These are phyloP conservation scores for Sclerotinia glacialis DNA, from an alignment of 2,329 filamentous ascomycete genomes.

Conservation along the genomic window DNA sequence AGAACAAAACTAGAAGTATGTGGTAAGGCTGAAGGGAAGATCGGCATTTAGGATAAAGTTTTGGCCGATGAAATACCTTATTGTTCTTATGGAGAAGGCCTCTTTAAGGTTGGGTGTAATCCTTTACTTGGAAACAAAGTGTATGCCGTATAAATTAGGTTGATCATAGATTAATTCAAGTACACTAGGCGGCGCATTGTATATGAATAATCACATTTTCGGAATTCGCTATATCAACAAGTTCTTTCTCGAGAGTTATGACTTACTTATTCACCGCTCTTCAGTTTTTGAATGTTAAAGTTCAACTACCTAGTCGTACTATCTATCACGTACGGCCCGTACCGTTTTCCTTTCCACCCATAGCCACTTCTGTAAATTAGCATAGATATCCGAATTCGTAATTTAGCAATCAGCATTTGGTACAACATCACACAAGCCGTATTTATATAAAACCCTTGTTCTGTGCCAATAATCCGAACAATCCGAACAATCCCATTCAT, in stretches of 20 bases:
- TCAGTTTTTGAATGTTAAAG: not conserved
- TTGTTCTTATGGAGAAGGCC: no score
- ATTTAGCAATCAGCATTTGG: not conserved
- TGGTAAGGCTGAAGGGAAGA: no score
- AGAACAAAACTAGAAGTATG: no score
- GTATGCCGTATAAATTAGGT: no score
- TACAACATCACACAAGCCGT: not conserved
- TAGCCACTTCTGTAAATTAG: constrained; percentile 3
- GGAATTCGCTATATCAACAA: not conserved
- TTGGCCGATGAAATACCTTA: no score
- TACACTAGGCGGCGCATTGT: no score
- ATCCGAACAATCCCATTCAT: not conserved
- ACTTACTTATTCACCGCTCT: not conserved
- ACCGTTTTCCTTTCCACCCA: not conserved
- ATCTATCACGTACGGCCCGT: not conserved
- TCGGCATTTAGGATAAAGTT: no score
- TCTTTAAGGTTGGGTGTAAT: no score
- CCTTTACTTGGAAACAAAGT: no score
- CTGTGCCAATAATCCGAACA: not conserved
- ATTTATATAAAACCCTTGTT: not conserved
- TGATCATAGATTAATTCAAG: no score
- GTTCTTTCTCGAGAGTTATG: not conserved
- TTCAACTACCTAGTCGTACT: not conserved
- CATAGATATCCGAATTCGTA: not conserved
- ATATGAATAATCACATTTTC: not conserved